These are phyloP conservation scores for Suillus tomentosus DNA, from an alignment of 768 basidiomycete species.

Conservation along the genomic window DNA sequence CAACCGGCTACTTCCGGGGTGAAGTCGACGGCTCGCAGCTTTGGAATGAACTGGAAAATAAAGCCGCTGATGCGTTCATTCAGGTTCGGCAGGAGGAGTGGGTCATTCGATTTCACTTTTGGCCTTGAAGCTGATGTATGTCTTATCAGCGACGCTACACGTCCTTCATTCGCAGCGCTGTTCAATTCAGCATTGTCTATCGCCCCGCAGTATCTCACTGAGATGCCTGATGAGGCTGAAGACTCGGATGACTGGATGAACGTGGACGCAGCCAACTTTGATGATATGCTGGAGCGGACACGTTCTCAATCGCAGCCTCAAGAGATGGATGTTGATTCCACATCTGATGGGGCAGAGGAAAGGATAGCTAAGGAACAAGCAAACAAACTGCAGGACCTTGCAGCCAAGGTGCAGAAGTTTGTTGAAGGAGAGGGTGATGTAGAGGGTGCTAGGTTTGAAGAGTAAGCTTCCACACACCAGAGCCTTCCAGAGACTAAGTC, in stretches of 20 bases:
- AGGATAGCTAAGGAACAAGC: slow-evolving; percentile 66
- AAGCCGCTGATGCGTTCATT: slow-evolving; percentile 69
- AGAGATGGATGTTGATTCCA: slow-evolving; percentile 53
- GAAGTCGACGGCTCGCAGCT: slow-evolving; percentile 75
- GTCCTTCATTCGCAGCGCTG: slow-evolving; percentile 75
- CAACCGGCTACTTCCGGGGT: slow-evolving; percentile 74
- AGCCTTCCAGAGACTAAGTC: slow-evolving; percentile 10
- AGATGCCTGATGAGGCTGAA: slow-evolving; percentile 44
- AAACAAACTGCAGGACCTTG: slow-evolving; percentile 69
- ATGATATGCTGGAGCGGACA: slow-evolving; percentile 62
- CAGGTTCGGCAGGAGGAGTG: slow-evolving; percentile 68
- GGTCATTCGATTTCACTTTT: slow-evolving; percentile 29
- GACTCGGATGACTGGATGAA: slow-evolving; percentile 87
- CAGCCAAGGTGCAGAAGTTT: slow-evolving; percentile 86
- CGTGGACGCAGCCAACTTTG: slow-evolving; percentile 73
- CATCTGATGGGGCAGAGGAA: slow-evolving; percentile 37
- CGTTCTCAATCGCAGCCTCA: slow-evolving; percentile 25
- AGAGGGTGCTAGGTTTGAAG: slow-evolving; percentile 87
- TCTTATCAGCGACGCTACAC: slow-evolving; percentile 50
- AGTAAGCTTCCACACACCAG: slow-evolving; percentile 55
- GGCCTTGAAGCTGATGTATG: not conserved
- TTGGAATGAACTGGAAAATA: slow-evolving; percentile 74
- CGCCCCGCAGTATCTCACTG: slow-evolving; percentile 31
- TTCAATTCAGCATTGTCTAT: slow-evolving; percentile 65
- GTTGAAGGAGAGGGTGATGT: slow-evolving; percentile 88